phyloP scores from a whole-genome alignment of 805 yeast genomes.

The Deakozyma indianensis region DNA sequence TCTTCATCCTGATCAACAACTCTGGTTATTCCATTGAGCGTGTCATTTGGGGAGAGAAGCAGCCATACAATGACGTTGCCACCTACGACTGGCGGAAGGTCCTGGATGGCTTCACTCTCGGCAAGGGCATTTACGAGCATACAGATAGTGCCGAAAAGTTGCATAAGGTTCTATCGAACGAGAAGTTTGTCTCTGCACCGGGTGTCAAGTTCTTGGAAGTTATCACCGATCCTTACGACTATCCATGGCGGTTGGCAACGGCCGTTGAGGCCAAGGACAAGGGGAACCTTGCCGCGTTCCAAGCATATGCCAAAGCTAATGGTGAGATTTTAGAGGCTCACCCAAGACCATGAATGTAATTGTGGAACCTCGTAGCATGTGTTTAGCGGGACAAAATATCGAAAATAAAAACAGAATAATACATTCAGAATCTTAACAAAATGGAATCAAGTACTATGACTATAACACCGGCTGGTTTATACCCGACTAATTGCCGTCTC shows the following conservation, averaged over 20 bases:
- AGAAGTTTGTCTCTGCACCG: not conserved
- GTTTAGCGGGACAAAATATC: too few relatives aligned
- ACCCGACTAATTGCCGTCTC: too few relatives aligned
- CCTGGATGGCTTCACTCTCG: slow-evolving; percentile 35
- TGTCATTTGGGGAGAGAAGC: slow-evolving; percentile 62
- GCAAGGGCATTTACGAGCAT: slow-evolving; percentile 9
- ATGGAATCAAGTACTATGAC: too few relatives aligned
- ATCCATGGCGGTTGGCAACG: not conserved
- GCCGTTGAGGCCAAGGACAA: slow-evolving; percentile 11
- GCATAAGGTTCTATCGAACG: slow-evolving; percentile 1
- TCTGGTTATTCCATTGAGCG: slow-evolving; percentile 86
- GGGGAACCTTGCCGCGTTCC: not conserved
- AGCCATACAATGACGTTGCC: slow-evolving; percentile 71
- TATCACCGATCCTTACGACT: not conserved
- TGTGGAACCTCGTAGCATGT: too few relatives aligned
- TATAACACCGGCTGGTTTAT: too few relatives aligned
- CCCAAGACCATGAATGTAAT: not conserved
- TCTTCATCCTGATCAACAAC: slow-evolving; percentile 66
- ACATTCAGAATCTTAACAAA: too few relatives aligned
- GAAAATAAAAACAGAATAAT: too few relatives aligned
- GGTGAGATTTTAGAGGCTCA: not conserved
- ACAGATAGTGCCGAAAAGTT: slow-evolving; percentile 12
- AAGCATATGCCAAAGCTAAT: not conserved
- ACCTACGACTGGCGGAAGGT: slow-evolving; percentile 71
- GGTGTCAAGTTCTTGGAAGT: not conserved